These are phyloP conservation scores for Tricholoma terreum DNA, from an alignment of 768 basidiomycete genomes.

Conservation along the genomic window DNA sequence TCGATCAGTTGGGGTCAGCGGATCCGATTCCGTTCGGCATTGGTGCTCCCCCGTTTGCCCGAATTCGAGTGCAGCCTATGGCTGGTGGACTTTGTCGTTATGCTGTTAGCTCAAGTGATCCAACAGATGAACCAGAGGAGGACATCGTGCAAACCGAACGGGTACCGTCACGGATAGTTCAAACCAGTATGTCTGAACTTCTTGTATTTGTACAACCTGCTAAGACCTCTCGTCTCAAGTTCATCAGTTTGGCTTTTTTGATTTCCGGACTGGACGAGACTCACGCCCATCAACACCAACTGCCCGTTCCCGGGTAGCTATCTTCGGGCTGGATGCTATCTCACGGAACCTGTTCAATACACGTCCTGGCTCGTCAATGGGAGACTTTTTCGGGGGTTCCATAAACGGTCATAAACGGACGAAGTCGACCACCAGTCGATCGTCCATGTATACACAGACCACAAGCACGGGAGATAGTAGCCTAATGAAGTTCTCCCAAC, in stretches of 20 bases:
- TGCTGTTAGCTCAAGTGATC: conserved; percentile 71
- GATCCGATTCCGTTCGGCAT: conserved; percentile 78
- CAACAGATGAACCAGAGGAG: conserved; percentile 71
- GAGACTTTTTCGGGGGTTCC: conserved; percentile 74
- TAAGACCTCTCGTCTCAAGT: conserved; percentile 40
- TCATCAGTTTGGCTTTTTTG: conserved; percentile 86
- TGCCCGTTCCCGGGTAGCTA: conserved; percentile 73
- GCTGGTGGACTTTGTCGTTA: conserved; percentile 80
- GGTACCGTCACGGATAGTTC: conserved; percentile 71
- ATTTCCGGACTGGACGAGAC: conserved; percentile 71
- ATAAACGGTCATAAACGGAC: conserved; percentile 65
- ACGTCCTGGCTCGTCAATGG: conserved; percentile 63
- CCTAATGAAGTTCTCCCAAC: conserved; percentile 67
- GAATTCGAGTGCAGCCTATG: conserved; percentile 80
- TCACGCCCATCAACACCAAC: conserved; percentile 88
- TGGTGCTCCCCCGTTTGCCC: conserved; percentile 67
- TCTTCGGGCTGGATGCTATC: conserved; percentile 86
- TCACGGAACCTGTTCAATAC: conserved; percentile 84
- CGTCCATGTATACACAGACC: conserved; percentile 70
- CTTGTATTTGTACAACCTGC: background rate
- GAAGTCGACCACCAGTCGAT: conserved; percentile 68
- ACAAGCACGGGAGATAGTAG: conserved; percentile 67
- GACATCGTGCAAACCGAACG: conserved; percentile 78
- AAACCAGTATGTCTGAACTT: conserved; percentile 63
- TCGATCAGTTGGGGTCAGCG: conserved; percentile 73